Percentiles rank a stretch among this genome's conserved stretches.
These are phyloP conservation scores for Irpex sp. DNA, from an alignment of 1,284 basidiomycete genomes.

Conservation along the genomic window DNA sequence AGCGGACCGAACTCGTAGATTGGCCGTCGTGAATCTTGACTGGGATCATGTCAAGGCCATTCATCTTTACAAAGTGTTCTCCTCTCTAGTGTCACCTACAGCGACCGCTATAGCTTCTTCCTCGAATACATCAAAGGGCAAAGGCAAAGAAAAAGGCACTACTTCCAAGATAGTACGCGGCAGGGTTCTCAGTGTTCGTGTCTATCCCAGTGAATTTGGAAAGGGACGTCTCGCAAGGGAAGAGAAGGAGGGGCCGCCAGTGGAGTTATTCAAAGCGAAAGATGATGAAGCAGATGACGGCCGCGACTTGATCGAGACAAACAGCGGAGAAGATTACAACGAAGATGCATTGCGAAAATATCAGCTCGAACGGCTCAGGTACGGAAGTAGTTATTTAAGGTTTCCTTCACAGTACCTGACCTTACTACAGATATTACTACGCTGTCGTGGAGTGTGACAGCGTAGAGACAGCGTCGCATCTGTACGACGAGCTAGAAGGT, in stretches of 20 bases:
- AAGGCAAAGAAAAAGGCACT: slow-evolving; percentile 17
- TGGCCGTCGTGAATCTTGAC: slow-evolving; percentile 95
- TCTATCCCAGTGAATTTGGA: slow-evolving; percentile 95
- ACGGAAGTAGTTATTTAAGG: slow-evolving; percentile 24
- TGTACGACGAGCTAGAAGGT: slow-evolving; percentile 86
- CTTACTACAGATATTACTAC: slow-evolving; percentile 80
- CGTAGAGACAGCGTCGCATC: slow-evolving; percentile 71
- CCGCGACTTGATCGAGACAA: slow-evolving; percentile 61
- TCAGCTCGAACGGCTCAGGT: slow-evolving; percentile 91
- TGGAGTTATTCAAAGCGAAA: slow-evolving; percentile 72
- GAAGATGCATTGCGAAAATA: slow-evolving; percentile 89
- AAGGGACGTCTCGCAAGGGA: slow-evolving; percentile 84
- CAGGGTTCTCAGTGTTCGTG: slow-evolving; percentile 66
- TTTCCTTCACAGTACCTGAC: slow-evolving; percentile 2
- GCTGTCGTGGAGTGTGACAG: slow-evolving; percentile 91
- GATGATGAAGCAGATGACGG: slow-evolving; percentile 46
- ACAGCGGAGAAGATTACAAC: slow-evolving; percentile 72
- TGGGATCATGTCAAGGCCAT: slow-evolving; percentile 94
- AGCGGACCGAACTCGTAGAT: slow-evolving; percentile 57
- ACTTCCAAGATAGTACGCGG: slow-evolving; percentile 41
- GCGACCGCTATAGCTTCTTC: slow-evolving; percentile 33
- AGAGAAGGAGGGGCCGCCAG: slow-evolving; percentile 87
- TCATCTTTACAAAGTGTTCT: slow-evolving; percentile 92
- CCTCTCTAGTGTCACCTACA: slow-evolving; percentile 74
- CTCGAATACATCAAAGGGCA: slow-evolving; percentile 16